These are phyloP conservation scores for Ramaria rubella DNA, from an alignment of 768 basidiomycete species.

Conservation along the genomic window DNA sequence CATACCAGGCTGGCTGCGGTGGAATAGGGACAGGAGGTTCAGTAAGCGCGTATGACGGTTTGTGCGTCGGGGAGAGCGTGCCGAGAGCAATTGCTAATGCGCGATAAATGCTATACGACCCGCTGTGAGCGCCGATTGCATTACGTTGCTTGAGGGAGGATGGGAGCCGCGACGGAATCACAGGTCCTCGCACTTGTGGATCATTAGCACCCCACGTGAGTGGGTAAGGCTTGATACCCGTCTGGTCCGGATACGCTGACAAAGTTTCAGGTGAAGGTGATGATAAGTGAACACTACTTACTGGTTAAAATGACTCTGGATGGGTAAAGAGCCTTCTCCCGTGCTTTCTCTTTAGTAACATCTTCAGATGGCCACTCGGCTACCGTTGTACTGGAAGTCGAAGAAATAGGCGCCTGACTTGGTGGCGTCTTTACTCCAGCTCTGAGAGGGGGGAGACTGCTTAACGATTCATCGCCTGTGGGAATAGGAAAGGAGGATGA, in stretches of 20 bases:
- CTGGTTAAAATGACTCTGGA: conserved; percentile 79
- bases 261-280: conserved; percentile 1
- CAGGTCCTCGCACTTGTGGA: conserved; percentile 66
- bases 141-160: conserved; percentile 85
- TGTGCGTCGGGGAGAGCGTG: conserved; percentile 67
- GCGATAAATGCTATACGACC: conserved; percentile 92
- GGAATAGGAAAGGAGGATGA: conserved; percentile 28
- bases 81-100: conserved; percentile 91
- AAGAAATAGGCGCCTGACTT: conserved; percentile 1
- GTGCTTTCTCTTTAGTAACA: conserved; percentile 46
- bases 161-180: conserved; percentile 82
- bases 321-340: conserved; percentile 74
- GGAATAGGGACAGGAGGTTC: conserved; percentile 80
- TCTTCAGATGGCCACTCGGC: conserved; percentile 14
- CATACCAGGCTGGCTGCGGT: conserved; percentile 71
- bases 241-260: conserved; percentile 83
- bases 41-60: conserved; percentile 75
- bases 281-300: conserved; percentile 32
- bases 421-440: not conserved
- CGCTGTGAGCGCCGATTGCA: conserved; percentile 89
- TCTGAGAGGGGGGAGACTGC: conserved; percentile 11
- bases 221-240: conserved; percentile 74
- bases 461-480: conserved; percentile 14
- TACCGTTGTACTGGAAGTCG: conserved; percentile 10
- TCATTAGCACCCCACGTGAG: conserved; percentile 76